Conservation (phyloP, 2,329 filamentous ascomycete genomes). For the Fusarium anguioides region DNA sequence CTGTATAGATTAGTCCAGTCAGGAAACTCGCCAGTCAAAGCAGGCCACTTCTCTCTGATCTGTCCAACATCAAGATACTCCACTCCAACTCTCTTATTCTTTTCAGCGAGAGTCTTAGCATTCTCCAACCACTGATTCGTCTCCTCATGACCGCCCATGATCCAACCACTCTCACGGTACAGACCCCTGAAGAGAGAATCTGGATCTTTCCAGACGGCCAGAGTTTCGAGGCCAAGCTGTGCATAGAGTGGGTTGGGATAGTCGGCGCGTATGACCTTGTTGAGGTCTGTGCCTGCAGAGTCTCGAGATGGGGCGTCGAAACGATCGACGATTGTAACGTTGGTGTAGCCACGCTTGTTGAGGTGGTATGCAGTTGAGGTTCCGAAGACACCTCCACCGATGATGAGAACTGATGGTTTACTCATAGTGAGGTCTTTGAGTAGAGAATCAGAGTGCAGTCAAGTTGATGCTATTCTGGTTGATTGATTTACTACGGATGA, state of each 20-base stretch:
- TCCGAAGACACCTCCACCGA: slow-evolving; percentile 63
- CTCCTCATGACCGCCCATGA: slow-evolving; percentile 43
- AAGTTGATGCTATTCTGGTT: neutral
- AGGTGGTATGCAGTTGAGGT: slow-evolving; percentile 62
- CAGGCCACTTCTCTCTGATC: slow-evolving; percentile 46
- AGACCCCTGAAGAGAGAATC: slow-evolving; percentile 45
- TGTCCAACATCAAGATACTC: slow-evolving; percentile 43
- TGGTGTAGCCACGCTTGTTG: slow-evolving; percentile 53
- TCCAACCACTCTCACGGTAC: slow-evolving; percentile 50
- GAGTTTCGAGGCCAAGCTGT: slow-evolving; percentile 53
- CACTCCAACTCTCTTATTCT: slow-evolving; percentile 38
- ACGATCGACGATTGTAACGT: slow-evolving; percentile 61
- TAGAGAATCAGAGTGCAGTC: neutral
- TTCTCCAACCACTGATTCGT: slow-evolving; percentile 47
- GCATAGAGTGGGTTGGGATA: slow-evolving; percentile 69
- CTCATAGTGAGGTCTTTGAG: slow-evolving; percentile 32
- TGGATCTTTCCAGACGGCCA: slow-evolving; percentile 44
- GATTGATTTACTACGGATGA: no score
- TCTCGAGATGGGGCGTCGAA: slow-evolving; percentile 54
- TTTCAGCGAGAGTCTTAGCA: slow-evolving; percentile 41
- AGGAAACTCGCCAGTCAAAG: slow-evolving; percentile 41
- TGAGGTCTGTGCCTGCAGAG: slow-evolving; percentile 69
- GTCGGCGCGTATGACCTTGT: slow-evolving; percentile 70
- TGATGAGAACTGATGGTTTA: slow-evolving; percentile 49
- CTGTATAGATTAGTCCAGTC: slow-evolving; percentile 47